Conservation (phyloP, 2,329 filamentous ascomycete genomes). For the Trichoderma aggressivum region DNA sequence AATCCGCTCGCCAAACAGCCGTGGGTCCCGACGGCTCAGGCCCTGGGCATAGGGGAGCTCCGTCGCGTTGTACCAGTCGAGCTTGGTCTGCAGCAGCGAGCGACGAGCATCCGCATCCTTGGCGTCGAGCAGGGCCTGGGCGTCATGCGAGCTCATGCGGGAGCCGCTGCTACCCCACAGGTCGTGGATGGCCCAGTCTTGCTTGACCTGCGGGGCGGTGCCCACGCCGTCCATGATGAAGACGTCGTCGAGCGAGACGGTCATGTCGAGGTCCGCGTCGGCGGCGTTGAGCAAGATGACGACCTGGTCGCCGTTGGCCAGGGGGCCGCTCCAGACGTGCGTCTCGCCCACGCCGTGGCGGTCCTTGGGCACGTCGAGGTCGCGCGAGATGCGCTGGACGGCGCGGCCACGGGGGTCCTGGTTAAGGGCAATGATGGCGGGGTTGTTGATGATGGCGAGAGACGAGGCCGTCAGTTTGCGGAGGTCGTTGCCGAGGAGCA, state of each 20-base stretch:
- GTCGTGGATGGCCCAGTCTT: constrained; percentile 14
- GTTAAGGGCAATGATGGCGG: constrained; percentile 30
- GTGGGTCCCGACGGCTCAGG: neutral
- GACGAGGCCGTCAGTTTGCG: constrained; percentile 23
- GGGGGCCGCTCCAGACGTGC: constrained; percentile 30
- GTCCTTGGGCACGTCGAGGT: constrained; percentile 24
- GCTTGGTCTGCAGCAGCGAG: neutral
- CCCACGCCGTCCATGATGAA: constrained; percentile 17
- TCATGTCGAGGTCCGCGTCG: constrained; percentile 17
- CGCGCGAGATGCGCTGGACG: constrained; percentile 18
- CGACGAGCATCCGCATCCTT: neutral
- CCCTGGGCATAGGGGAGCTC: constrained; percentile 14
- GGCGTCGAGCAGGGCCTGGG: constrained; percentile 5
- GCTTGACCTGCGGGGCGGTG: constrained; percentile 8
- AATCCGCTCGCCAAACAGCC: constrained; percentile 15
- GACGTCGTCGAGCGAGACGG: constrained; percentile 11
- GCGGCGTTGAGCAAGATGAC: constrained; percentile 19
- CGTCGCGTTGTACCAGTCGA: constrained; percentile 14
- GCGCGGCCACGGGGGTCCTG: constrained; percentile 34
- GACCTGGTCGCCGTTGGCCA: constrained; percentile 20
- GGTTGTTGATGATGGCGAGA: constrained; percentile 25
- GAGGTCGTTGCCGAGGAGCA: constrained; percentile 42
- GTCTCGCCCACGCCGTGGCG: constrained; percentile 25
- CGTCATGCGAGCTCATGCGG: neutral
- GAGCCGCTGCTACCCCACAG: constrained; percentile 1